Evolutionary conservation across 2,329 filamentous ascomycete species (phyloP).

Genomic region (Falciphora oryzae): DNA sequence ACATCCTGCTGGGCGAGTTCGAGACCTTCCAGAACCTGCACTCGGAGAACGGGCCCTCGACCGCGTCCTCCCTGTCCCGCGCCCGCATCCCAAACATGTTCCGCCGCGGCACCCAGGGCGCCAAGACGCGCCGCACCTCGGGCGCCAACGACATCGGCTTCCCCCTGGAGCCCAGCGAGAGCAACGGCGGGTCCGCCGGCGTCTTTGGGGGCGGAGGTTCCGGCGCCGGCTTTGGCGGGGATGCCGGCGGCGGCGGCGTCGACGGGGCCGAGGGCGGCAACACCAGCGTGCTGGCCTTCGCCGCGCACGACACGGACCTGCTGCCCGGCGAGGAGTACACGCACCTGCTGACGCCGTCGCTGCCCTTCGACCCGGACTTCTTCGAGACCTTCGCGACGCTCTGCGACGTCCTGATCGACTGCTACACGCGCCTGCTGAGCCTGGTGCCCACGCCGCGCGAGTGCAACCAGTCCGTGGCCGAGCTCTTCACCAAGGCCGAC

Average conservation of each 20-base stretch:
- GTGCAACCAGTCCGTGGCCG: conserved; percentile 65
- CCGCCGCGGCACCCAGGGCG: conserved; percentile 54
- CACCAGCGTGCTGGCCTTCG: conserved; percentile 50
- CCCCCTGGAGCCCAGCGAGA: conserved; percentile 22
- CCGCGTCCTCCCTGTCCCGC: conserved; percentile 61
- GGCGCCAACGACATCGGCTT: conserved; percentile 34
- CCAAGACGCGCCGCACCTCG: conserved; percentile 52
- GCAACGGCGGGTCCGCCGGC: conserved; percentile 21
- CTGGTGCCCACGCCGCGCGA: conserved; percentile 71
- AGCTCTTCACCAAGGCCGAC: conserved; percentile 88
- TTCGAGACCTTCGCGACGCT: conserved; percentile 94
- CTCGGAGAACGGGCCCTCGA: conserved; percentile 65
- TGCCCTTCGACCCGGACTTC: conserved; percentile 96
- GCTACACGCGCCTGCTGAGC: conserved; percentile 71
- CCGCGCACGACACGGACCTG: conserved; percentile 57
- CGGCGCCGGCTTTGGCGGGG: conserved; percentile 15
- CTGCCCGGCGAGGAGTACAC: conserved; percentile 82
- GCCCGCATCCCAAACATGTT: conserved; percentile 82
- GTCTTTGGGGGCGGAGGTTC: conserved; percentile 17
- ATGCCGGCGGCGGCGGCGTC: conserved; percentile 22
- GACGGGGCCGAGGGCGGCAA: conserved; percentile 20
- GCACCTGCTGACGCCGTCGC: conserved; percentile 79
- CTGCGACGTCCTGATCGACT: conserved; percentile 92
- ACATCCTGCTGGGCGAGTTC: conserved; percentile 82
- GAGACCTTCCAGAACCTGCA: conserved; percentile 89